Base-by-base conservation (phyloP, 2,329 filamentous ascomycete species). In the Lasiodiplodia hormozganensis region DNA sequence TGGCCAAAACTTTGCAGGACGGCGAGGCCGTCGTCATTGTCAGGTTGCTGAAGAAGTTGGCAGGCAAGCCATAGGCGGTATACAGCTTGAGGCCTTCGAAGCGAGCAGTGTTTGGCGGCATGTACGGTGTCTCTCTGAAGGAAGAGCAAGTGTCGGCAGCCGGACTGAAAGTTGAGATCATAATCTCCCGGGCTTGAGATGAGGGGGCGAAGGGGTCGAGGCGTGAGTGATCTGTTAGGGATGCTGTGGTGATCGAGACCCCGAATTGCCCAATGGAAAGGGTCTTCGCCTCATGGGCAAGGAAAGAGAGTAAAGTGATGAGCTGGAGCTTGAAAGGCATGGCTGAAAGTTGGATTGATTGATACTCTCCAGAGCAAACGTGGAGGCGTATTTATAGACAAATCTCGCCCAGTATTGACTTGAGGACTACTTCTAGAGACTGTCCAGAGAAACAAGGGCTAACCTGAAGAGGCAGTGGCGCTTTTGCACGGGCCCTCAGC, bases 1-100 rank as follows among this genome's bases (percentile, higher is more conserved):
- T 69, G 23, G 72, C 62, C 16, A 71, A 25, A 21, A 10, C 8
- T 34, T 28, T 25, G 51, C 36, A 43, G 21, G 54, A 54, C 3
- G 54, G n/a, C 4, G 21, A 25, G 5, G 54, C 18, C 4, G 54
- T 40, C 2, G 10, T 21, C 28, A 57, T 18, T 11, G 53, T 58
- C 34, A 58, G 18, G 21, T 58, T 58, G 11, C 21, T 12, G 36
- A 58, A 43, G 34, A 43, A 1, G n/a, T 2, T 5, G 5, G 34
- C 34, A 3, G 54, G 54, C 10, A 58, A 36, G 6, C 54, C 34
- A 34, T 43, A 58, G 11, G 21, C 34, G 54, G 54, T 4, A 16
- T 21, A 23, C 2, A 58, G 3, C 14, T 40, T 40, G 11, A n/a
- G 16, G 36, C 36, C 12, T 43, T 58, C 54, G 11, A 58, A 58